Percentiles rank a stretch among this genome's conserved stretches.
phyloP scores from a whole-genome alignment of 116 monocot genomes.

The Posidonia oceanica region DNA sequence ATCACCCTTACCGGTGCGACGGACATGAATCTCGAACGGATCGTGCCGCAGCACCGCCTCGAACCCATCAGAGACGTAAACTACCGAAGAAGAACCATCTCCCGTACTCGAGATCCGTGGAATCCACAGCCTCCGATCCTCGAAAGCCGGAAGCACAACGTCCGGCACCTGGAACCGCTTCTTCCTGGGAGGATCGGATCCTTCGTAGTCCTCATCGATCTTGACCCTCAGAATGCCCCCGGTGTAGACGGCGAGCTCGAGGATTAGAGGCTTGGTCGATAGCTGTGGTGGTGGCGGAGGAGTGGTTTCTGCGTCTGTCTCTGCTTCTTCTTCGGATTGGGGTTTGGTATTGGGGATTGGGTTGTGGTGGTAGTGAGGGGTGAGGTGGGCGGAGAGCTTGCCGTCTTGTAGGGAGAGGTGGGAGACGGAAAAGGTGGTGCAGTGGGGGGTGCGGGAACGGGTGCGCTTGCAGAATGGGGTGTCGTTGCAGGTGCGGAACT shows the following conservation, averaged over 20 bases:
- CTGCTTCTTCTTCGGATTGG: no score
- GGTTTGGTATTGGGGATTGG: no score
- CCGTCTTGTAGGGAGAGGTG: slow-evolving; percentile 50
- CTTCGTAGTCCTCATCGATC: slow-evolving; percentile 55
- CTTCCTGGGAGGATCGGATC: slow-evolving; percentile 17
- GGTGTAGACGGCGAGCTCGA: slow-evolving; percentile 69
- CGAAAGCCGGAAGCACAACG: slow-evolving; percentile 66
- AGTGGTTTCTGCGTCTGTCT: no score
- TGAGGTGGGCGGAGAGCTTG: slow-evolving; percentile 41
- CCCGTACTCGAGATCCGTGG: slow-evolving; percentile 15
- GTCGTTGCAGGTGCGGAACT: slow-evolving; percentile 88
- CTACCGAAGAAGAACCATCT: slow-evolving; percentile 16
- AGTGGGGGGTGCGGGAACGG: slow-evolving; percentile 55
- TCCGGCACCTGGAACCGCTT: slow-evolving; percentile 81
- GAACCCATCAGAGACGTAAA: slow-evolving; percentile 47
- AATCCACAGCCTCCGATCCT: slow-evolving; percentile 54
- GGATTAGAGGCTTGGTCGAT: slow-evolving; percentile 26
- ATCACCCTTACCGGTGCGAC: slow-evolving; percentile 7
- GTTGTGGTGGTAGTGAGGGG: not conserved
- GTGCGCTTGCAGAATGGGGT: slow-evolving; percentile 97
- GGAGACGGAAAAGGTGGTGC: slow-evolving; percentile 34
- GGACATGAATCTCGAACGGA: slow-evolving; percentile 67
- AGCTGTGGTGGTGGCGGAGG: not conserved
- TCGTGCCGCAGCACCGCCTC: slow-evolving; percentile 71
- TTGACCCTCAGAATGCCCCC: slow-evolving; percentile 63